These are phyloP conservation scores for Colletotrichum ledebouriae DNA, from an alignment of 2,329 filamentous ascomycete genomes.

Conservation along the genomic window DNA sequence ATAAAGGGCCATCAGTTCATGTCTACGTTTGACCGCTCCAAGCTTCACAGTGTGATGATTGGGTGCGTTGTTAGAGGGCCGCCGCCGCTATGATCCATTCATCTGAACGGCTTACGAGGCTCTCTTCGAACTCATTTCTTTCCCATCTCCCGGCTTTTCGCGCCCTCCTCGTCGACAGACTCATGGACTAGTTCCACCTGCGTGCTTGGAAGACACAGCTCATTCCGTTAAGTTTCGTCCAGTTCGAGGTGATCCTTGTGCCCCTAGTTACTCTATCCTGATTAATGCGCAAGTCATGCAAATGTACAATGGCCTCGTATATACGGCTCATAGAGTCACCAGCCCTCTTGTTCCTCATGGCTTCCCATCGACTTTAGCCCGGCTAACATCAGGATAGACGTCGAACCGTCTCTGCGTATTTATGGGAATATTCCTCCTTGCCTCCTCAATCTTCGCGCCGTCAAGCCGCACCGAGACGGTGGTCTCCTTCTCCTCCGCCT, in stretches of 20 bases:
- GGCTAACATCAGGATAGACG: slow-evolving; percentile 90
- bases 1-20: too few species aligned
- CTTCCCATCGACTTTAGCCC: slow-evolving; percentile 27
- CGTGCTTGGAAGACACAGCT: too few species aligned
- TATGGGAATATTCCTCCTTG: slow-evolving; percentile 86
- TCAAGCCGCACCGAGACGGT: slow-evolving; percentile 81
- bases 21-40: too few species aligned
- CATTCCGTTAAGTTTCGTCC: too few species aligned
- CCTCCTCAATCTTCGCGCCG: slow-evolving; percentile 77
- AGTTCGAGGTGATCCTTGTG: neutral
- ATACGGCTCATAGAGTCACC: neutral
- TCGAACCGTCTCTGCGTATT: slow-evolving; percentile 90
- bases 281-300: neutral
- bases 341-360: neutral
- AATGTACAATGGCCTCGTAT: neutral
- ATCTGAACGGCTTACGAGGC: too few species aligned
- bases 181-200: too few species aligned
- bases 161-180: too few species aligned
- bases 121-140: too few species aligned
- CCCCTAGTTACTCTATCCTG: neutral
- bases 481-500: slow-evolving; percentile 83
- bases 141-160: too few species aligned
- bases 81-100: too few species aligned
- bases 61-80: too few species aligned
- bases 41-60: too few species aligned